Conservation (phyloP, 768 basidiomycete genomes). For the Phylloporus sp. region DNA sequence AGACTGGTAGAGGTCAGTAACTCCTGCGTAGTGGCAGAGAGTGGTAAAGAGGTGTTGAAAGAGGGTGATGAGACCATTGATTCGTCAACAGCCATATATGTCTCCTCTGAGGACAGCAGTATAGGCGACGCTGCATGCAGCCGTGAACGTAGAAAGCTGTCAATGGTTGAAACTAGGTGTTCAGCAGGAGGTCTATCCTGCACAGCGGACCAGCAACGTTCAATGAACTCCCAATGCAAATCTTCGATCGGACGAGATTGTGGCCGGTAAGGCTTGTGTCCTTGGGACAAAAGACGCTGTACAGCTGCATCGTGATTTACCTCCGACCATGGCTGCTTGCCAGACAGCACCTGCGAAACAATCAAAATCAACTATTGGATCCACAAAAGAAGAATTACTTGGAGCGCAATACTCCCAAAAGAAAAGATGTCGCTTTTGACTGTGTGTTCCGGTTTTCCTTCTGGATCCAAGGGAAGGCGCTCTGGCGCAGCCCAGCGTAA, state of each 20-base stretch:
- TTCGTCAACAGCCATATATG: neutral
- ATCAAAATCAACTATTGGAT: neutral
- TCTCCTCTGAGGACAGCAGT: neutral
- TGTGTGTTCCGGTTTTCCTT: slow-evolving; percentile 1
- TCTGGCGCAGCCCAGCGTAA: slow-evolving; percentile 9
- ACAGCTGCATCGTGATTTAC: neutral
- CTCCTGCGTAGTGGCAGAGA: neutral
- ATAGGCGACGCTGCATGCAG: too few species aligned
- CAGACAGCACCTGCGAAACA: slow-evolving; percentile 2
- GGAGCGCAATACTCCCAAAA: slow-evolving; percentile 5
- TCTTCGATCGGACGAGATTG: slow-evolving; percentile 5
- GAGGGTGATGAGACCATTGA: neutral
- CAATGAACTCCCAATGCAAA: slow-evolving; percentile 5
- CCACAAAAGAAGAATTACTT: neutral
- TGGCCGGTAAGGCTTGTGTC: slow-evolving; percentile 4
- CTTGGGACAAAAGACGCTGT: neutral
- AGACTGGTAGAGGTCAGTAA: neutral
- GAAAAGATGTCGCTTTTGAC: slow-evolving; percentile 9
- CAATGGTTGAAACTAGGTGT: neutral
- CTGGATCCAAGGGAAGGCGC: neutral
- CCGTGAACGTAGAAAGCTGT: neutral
- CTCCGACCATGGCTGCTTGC: too few species aligned
- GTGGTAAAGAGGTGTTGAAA: neutral
- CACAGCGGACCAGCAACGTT: slow-evolving; percentile 3
- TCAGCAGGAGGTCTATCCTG: slow-evolving; percentile 3